Conservation (phyloP, 2,329 filamentous ascomycete species). For the Ophiostoma fasciatum region DNA sequence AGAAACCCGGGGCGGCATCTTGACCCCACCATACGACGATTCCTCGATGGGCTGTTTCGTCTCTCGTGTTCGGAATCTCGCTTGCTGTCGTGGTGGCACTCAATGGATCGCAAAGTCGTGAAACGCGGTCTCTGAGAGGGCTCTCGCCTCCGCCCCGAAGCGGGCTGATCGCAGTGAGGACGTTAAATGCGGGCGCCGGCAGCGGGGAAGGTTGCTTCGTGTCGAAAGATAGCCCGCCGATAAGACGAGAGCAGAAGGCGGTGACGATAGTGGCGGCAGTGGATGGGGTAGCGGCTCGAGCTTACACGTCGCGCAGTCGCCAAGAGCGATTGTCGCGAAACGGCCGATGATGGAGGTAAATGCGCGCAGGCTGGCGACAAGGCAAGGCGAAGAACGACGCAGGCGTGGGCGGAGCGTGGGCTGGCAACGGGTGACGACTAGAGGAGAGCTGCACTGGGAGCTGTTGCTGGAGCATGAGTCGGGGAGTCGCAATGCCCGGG, state of each 20-base stretch:
- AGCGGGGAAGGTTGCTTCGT: conserved; percentile 3
- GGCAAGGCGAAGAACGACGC: conserved; percentile 12
- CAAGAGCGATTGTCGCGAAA: conserved; percentile 1
- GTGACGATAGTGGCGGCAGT: conserved; percentile 5
- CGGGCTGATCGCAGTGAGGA: not conserved
- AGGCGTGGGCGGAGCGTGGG: too few relatives aligned
- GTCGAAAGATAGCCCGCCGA: conserved; percentile 7
- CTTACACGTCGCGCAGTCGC: not conserved
- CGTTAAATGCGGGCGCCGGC: conserved; percentile 5
- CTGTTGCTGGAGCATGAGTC: conserved; percentile 13
- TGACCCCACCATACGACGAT: conserved; percentile 41
- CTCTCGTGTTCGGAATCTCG: not conserved
- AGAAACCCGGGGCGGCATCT: conserved; percentile 80
- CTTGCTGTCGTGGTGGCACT: not conserved
- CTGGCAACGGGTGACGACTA: too few relatives aligned
- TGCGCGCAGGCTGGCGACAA: not conserved
- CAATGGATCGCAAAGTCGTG: not conserved
- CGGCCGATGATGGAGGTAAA: conserved; percentile 8
- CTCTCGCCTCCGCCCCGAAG: too few relatives aligned
- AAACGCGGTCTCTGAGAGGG: not conserved
- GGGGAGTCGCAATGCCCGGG: conserved; percentile 4
- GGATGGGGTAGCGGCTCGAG: not conserved
- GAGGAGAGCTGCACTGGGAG: conserved; percentile 11
- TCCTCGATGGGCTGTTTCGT: conserved; percentile 2
- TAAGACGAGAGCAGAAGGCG: conserved; percentile 12